Evolutionary conservation across 2,329 filamentous ascomycete species (phyloP), one percentile per base, ranked within the genome.

Genomic region (Fusarium oxysporum): DNA sequence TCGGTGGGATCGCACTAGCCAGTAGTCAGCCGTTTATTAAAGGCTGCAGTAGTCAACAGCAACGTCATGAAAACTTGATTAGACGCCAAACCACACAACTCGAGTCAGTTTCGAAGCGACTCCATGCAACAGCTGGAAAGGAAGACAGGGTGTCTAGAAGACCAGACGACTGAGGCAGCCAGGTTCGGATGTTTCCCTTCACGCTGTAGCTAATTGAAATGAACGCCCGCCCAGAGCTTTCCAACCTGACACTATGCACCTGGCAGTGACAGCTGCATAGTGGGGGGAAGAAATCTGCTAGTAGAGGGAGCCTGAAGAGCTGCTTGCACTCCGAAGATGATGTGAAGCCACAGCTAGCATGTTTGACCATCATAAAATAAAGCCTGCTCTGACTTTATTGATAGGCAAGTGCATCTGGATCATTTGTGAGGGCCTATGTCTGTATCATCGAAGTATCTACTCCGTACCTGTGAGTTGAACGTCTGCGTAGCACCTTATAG

Each of bases 211-310:
- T 72, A 71, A 61, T 65, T 28, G 56, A 60, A 57, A 55, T 45
- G 47, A 69, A 51, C 53, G 28, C 50, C 50, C 33, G 58, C 58
- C 56, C 53, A 60, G 53, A 62, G 63, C 62, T 41, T 60, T 40
- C 61, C 68, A 75, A 73, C 65, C 65, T 61, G 75, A 65, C 59
- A 60, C 64, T 67, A 68, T 54, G 61, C 43, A 55, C 70, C 71
- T 61, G 55, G 72, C 47, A 75, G 72, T 75, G 75, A 77, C 72
- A 77, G 63, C 72, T 55, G 62, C 63, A 56, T 45, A 65, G 74
- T 72, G 74, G 76, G 68, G 70, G 66, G 68, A 17, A 19, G 45
- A 65, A 68, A 38, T 43, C 73, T 73, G 72, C 71, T 65, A 56
- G 60, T 57, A 62, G 56, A 45, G 21, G 23, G 38, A 57, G 33